Percentiles rank a stretch among this genome's conserved stretches.
Conservation (phyloP, 108 stramenopile genomes). For the Chaetoceros tenuissimus region DNA sequence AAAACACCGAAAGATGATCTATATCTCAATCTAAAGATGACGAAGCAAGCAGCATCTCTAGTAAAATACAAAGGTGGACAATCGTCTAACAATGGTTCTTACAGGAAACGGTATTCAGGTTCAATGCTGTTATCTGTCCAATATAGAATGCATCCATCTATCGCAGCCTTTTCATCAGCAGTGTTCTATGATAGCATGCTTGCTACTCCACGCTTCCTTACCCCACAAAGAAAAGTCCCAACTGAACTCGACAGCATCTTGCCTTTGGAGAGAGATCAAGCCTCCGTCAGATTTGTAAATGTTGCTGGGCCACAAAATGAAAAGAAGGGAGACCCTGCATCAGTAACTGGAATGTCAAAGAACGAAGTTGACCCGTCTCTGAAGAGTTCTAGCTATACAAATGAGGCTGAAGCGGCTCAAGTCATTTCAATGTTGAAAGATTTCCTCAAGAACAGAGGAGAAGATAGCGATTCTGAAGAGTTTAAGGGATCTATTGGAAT, state of each 20-base stretch:
- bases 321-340: conserved; percentile 31
- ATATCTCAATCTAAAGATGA: conserved; percentile 54
- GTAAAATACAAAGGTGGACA: conserved; percentile 8
- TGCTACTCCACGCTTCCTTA: conserved; percentile 47
- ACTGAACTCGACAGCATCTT: conserved; percentile 21
- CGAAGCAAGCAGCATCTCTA: conserved; percentile 57
- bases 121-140: conserved; percentile 84
- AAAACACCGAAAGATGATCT: conserved; percentile 31
- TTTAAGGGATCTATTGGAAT: conserved; percentile 68
- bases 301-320: conserved; percentile 71
- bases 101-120: conserved; percentile 71
- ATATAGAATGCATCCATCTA: conserved; percentile 96
- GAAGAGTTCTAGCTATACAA: conserved; percentile 26
- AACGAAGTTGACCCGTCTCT: not conserved
- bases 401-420: conserved; percentile 57
- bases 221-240: conserved; percentile 40
- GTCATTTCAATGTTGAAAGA: conserved; percentile 40
- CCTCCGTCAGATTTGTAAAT: conserved; percentile 49
- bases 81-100: conserved; percentile 21
- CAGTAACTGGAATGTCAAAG: conserved; percentile 15
- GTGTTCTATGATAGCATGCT: conserved; percentile 78
- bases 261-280: conserved; percentile 19
- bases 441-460: conserved; percentile 28
- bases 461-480: conserved; percentile 7
- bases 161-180: conserved; percentile 87